Evolutionary conservation across 2,329 filamentous ascomycete species (phyloP).

Genomic region (Elsinoe ampelina): DNA sequence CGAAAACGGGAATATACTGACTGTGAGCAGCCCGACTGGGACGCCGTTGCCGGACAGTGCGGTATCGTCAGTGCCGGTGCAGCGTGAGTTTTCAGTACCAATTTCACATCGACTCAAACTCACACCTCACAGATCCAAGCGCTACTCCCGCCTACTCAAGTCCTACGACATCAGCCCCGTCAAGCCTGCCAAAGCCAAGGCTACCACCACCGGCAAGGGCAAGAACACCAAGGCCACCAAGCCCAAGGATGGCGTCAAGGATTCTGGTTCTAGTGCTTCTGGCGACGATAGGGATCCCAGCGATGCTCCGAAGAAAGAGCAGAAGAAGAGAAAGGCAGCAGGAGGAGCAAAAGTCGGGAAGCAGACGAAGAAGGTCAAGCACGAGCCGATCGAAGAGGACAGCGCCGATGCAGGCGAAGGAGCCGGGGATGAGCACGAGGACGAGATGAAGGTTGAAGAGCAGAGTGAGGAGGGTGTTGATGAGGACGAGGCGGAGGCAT

Average conservation of each 20-base stretch:
- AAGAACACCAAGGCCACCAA: not conserved
- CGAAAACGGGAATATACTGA: not conserved
- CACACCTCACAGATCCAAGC: slow-evolving; percentile 46
- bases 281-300: slow-evolving; percentile 12
- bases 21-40: slow-evolving; percentile 51
- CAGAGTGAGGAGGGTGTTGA: slow-evolving; percentile 10
- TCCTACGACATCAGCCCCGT: slow-evolving; percentile 40
- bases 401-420: not conserved
- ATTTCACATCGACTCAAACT: slow-evolving; percentile 5
- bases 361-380: slow-evolving; percentile 15
- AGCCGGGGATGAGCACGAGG: not conserved
- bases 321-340: slow-evolving; percentile 15
- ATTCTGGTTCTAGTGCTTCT: slow-evolving; percentile 9
- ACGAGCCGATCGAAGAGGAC: slow-evolving; percentile 11
- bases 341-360: slow-evolving; percentile 10
- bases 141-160: slow-evolving; percentile 59
- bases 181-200: slow-evolving; percentile 6
- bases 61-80: slow-evolving; percentile 56
- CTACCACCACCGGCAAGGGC: not conserved
- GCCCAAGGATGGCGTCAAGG: slow-evolving; percentile 8
- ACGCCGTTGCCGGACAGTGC: slow-evolving; percentile 54
- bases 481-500: slow-evolving; percentile 1
- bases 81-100: slow-evolving; percentile 48
- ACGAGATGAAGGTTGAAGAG: slow-evolving; percentile 2
- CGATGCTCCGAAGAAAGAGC: slow-evolving; percentile 12